Evolutionary conservation across 2,329 filamentous ascomycete species (phyloP), one percentile per base, ranked within the genome.

Genomic region (Catunica adiposa): DNA sequence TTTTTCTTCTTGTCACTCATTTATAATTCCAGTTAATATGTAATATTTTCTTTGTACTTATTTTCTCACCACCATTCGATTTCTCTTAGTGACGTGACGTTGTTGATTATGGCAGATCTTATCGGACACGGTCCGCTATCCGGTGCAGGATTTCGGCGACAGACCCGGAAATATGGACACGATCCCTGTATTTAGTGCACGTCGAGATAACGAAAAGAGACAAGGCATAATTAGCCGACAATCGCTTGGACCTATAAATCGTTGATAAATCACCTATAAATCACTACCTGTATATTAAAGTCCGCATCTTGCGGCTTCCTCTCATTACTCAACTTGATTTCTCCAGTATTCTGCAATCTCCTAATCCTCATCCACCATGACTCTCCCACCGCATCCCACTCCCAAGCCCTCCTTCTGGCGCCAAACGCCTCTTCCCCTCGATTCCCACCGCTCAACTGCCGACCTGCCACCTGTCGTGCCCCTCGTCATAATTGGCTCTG

Each of bases 401-500:
- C 60, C 63, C 2, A 64, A 60, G n/a, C 53, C 58, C 2, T 62
- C 71, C 1, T 75, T 72, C 61, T 75, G 73, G 73, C 64, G 68
- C 17, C 64, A 64, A 3, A 59, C 69, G 23, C 66, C 66, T 5
- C 65, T 71, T 59, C 57, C 61, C 1, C 62, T 75, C 1, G 70
- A 73, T 56, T 64, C 67, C 55, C 63, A 70, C 59, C 66, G 70
- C n/a, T 69, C 64, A 26, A 69, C 66, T 0, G 61, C 65, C 2
- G 59, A 60, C 7, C 61, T 76, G 0, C 73, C 72, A 0, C 47
- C 60, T 0, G 57, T 68, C 29, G 67, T 65, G 29, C 72, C 76
- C 48, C 68, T 76, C 53, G 66, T 70, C 15, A 69, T 76, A 38
- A 67, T 76, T 7, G 74, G 73, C 0, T 68, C 70, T 14, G 74